Percentiles rank a stretch among this genome's conserved stretches.
Conservation (phyloP, 352 stramenopile species). For the Phytophthora tentaculata region DNA sequence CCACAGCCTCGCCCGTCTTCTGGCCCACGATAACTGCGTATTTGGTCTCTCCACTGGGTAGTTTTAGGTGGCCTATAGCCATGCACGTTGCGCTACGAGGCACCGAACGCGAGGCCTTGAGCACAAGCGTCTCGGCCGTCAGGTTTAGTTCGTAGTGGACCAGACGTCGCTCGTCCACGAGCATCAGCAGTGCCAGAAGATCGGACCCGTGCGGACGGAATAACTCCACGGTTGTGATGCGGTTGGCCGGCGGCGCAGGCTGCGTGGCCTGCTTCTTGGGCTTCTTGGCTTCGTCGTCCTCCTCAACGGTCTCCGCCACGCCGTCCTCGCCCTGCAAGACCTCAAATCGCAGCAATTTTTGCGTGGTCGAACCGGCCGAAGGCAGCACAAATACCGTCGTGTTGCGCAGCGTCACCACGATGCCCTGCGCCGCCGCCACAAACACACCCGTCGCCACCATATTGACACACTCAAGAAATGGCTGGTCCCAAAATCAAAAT, state of each 20-base stretch:
- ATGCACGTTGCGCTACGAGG: constrained; percentile 81
- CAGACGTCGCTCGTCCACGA: constrained; percentile 77
- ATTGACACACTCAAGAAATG: constrained; percentile 24
- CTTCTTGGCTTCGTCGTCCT: constrained; percentile 27
- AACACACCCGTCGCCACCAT: constrained; percentile 67
- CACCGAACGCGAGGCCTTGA: constrained; percentile 51
- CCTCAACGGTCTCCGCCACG: constrained; percentile 11
- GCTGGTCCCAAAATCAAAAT: constrained; percentile 11
- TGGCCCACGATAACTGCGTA: constrained; percentile 76
- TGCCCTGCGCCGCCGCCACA: constrained; percentile 40
- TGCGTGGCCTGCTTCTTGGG: constrained; percentile 42
- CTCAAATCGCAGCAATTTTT: constrained; percentile 51
- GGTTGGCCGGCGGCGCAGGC: constrained; percentile 36
- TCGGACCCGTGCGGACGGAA: constrained; percentile 35
- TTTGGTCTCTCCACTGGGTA: constrained; percentile 43
- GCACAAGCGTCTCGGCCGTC: constrained; percentile 40
- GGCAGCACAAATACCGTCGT: constrained; percentile 66
- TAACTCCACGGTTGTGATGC: constrained; percentile 50
- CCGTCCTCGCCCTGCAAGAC: constrained; percentile 43
- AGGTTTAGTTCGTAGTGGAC: constrained; percentile 77
- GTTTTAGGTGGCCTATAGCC: constrained; percentile 36
- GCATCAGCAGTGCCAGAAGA: constrained; percentile 52
- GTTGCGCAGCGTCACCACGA: constrained; percentile 60
- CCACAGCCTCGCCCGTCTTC: constrained; percentile 85
- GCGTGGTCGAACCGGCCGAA: constrained; percentile 4